Evolutionary conservation across 768 basidiomycete species (phyloP).

Genomic region (Podaxis rugospora): DNA sequence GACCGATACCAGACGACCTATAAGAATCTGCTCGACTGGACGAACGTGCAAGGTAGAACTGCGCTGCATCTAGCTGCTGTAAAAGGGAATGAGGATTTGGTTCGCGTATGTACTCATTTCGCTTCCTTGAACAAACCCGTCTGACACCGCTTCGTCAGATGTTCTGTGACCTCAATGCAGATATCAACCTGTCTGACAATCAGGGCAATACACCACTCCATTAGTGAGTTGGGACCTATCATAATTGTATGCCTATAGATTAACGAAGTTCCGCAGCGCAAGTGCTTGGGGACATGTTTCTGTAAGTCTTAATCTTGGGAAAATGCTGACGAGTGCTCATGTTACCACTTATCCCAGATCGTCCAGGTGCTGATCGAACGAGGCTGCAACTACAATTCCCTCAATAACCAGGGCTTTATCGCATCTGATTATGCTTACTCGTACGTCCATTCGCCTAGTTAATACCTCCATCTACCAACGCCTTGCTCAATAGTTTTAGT

Average conservation of each 20-base stretch:
- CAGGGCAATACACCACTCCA: slow-evolving; percentile 92
- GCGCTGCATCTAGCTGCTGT: slow-evolving; percentile 84
- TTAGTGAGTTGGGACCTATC: slow-evolving; percentile 56
- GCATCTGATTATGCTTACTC: slow-evolving; percentile 93
- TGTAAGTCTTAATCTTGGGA: slow-evolving; percentile 36
- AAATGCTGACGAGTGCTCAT: slow-evolving; percentile 1
- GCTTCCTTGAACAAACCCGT: neutral
- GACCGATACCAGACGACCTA: slow-evolving; percentile 77
- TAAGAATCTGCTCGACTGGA: slow-evolving; percentile 66
- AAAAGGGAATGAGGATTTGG: slow-evolving; percentile 87
- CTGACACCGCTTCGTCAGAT: slow-evolving; percentile 45
- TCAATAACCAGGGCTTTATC: slow-evolving; percentile 90
- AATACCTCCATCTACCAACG: neutral
- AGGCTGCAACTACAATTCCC: slow-evolving; percentile 77
- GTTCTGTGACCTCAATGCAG: slow-evolving; percentile 87
- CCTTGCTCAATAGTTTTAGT: slow-evolving; percentile 44
- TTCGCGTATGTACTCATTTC: slow-evolving; percentile 51
- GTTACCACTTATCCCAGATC: slow-evolving; percentile 44
- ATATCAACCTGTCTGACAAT: slow-evolving; percentile 85
- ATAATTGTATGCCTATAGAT: slow-evolving; percentile 4
- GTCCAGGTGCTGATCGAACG: slow-evolving; percentile 85
- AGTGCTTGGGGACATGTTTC: slow-evolving; percentile 85
- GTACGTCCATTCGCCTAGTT: slow-evolving; percentile 33
- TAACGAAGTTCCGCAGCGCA: slow-evolving; percentile 44
- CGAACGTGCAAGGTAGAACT: slow-evolving; percentile 85